Base-by-base conservation (phyloP, 2,329 filamentous ascomycete species). In the Colletotrichum plurivorum region DNA sequence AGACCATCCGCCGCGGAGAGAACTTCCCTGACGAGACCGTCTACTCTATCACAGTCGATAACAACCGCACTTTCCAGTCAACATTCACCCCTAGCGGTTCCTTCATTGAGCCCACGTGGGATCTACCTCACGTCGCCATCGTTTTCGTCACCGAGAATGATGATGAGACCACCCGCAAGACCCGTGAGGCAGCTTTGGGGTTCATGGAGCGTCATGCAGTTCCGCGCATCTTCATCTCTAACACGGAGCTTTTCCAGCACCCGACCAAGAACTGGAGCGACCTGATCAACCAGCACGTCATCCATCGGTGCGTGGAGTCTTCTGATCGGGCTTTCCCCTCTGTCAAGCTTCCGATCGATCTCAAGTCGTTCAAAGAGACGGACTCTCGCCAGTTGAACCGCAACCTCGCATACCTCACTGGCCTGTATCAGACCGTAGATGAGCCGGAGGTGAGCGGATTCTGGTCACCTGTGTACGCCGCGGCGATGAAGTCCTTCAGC, bases 381-480 rank as follows among this genome's bases (percentile, higher is more conserved):
- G 84, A 87, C 72, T 81, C 83, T 31, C 79, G 84, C 56, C 85
- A 87, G 75, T 84, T 87, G 81, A 87, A 87, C 73, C 80, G 84
- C 67, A 86, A 87, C 71, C 74, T 87, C 22, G 84, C 85, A n/a
- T 84, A 82, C 64, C 75, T 87, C 46, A 85, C 84, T 8, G 80
- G 80, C 4, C 73, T 83, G 36, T 71, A 73, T 13, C 75, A 78
- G 20, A 45, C 71, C 5, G 58, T 36, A 20, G 71, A 59, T n/a
- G 71, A 69, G 49, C 56, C 9, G 48, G 57, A 67, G 39, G 13
- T 41, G 53, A 22, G 36, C 15, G n/a, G 15, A 20, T 36, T 41
- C 18, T 39, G 45, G 66, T 16, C 36, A 25, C 22, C 22, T 25
- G 22, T 55, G 18, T 62, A 39, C 6, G 36, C 45, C 22, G 48